phyloP scores from a whole-genome alignment of 176 grass and related monocot species.

The Alloteropsis semialata region DNA sequence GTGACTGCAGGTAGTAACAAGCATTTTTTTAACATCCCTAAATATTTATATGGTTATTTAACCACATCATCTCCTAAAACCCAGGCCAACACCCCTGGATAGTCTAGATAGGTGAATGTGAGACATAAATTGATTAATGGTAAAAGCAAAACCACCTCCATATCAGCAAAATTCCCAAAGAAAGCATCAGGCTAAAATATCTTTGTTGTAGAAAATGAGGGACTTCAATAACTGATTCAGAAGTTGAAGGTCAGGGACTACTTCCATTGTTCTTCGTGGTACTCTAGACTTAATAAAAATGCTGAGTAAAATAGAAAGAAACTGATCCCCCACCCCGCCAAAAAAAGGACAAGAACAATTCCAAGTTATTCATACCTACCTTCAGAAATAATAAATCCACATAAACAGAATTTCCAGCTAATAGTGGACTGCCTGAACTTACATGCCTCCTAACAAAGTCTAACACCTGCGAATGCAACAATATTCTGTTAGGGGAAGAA shows the following conservation, averaged over 20 bases:
- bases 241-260: neutral
- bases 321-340: too few relatives aligned
- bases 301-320: neutral
- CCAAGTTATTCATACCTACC: constrained; percentile 35
- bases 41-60: neutral
- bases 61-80: neutral
- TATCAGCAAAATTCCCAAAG: neutral
- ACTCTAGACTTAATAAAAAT: neutral
- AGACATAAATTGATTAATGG: neutral
- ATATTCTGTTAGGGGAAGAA: neutral
- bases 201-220: neutral
- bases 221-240: neutral
- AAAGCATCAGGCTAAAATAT: neutral
- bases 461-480: constrained; percentile 55
- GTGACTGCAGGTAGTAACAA: neutral
- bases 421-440: constrained; percentile 47
- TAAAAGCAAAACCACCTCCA: neutral
- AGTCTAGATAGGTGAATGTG: neutral
- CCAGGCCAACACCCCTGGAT: neutral
- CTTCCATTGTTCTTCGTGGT: neutral
- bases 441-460: constrained; percentile 69
- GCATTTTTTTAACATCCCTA: neutral
- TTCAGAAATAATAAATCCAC: constrained; percentile 80
- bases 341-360: neutral
- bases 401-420: constrained; percentile 91